A percentile compares a stretch with the other conserved stretches of the same genome.
phyloP scores from a whole-genome alignment of 179 eudicot genomes.

The Pouteria campechiana region DNA sequence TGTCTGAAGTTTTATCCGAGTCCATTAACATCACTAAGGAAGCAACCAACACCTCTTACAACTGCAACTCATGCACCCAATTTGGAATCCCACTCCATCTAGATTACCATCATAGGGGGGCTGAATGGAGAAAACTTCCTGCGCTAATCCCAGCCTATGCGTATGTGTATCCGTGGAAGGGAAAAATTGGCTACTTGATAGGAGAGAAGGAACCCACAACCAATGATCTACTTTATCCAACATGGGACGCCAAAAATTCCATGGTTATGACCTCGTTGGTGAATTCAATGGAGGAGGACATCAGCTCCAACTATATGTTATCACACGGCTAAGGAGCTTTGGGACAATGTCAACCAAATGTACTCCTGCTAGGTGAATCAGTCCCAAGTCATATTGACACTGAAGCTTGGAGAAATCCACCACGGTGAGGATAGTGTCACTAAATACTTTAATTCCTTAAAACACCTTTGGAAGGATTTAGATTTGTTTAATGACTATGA shows the following conservation, averaged over 20 bases:
- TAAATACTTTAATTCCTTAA: neutral
- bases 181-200: no score
- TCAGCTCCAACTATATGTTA: neutral
- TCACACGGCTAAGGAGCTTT: neutral
- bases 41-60: no score
- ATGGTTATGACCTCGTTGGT: no score
- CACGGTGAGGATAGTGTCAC: neutral
- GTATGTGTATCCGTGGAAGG: no score
- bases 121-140: neutral
- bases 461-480: neutral
- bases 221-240: neutral
- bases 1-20: no score
- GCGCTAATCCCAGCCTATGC: no score
- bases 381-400: no score
- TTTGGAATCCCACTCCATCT: neutral
- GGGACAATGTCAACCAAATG: no score
- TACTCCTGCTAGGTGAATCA: no score
- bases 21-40: no score
- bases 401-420: neutral
- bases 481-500: conserved; percentile 1
- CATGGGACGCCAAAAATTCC: no score
- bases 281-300: neutral
- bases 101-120: neutral
- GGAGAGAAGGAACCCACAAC: neutral
- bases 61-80: neutral